Percentiles rank a stretch among this genome's conserved stretches.
phyloP scores from a whole-genome alignment of 352 stramenopile genomes.

The Phytophthora capsici region DNA sequence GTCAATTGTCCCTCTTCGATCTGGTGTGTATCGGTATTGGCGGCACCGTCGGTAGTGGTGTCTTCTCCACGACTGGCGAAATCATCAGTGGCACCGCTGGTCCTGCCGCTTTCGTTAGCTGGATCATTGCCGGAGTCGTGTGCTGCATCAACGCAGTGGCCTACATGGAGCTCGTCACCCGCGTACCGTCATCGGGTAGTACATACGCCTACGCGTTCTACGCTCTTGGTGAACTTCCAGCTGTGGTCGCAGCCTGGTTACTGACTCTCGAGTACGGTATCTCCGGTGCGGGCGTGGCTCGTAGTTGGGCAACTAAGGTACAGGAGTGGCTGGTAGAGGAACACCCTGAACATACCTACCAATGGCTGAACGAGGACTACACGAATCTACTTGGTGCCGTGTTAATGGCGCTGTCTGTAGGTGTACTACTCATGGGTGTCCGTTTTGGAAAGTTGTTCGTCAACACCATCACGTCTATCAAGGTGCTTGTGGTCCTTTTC shows the following conservation, averaged over 20 bases:
- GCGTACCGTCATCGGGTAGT: conserved; percentile 88
- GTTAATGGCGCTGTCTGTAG: conserved; percentile 74
- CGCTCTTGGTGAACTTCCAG: conserved; percentile 92
- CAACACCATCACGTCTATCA: conserved; percentile 86
- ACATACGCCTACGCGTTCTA: conserved; percentile 95
- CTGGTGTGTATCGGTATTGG: conserved; percentile 93
- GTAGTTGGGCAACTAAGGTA: conserved; percentile 93
- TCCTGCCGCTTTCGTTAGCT: conserved; percentile 83
- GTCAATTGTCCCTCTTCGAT: conserved; percentile 87
- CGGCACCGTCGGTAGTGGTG: conserved; percentile 89
- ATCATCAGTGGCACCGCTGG: conserved; percentile 85
- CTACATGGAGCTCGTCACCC: conserved; percentile 91
- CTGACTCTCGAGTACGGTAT: conserved; percentile 95
- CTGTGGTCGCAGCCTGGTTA: conserved; percentile 87
- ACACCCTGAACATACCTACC: conserved; percentile 43
- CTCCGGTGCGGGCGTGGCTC: conserved; percentile 89
- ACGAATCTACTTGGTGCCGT: conserved; percentile 68
- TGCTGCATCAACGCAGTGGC: conserved; percentile 85
- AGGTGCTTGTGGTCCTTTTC: conserved; percentile 89
- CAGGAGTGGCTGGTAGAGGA: conserved; percentile 65
- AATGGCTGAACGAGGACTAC: conserved; percentile 69
- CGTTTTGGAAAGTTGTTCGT: conserved; percentile 91
- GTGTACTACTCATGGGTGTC: conserved; percentile 82
- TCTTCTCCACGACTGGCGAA: conserved; percentile 88
- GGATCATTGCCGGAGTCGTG: conserved; percentile 80